Conservation (phyloP, 2,329 filamentous ascomycete species). For the Ascochyta viciae-villosae region DNA sequence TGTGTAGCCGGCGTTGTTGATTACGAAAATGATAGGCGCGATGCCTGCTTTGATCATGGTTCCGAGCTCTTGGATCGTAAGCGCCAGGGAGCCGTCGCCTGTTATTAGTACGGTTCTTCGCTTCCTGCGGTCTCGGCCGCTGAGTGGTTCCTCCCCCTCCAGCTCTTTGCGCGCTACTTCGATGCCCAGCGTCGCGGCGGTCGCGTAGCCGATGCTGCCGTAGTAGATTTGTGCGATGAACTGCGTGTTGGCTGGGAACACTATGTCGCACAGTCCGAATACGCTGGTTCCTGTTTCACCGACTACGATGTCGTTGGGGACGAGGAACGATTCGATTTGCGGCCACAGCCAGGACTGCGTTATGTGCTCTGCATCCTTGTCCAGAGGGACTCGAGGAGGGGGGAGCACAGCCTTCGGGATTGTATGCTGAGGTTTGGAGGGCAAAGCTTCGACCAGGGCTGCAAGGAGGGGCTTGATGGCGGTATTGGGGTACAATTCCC, state of each 20-base stretch:
- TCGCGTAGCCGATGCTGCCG: slow-evolving; percentile 54
- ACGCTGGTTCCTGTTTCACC: slow-evolving; percentile 53
- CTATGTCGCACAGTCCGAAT: slow-evolving; percentile 49
- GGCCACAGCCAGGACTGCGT: slow-evolving; percentile 56
- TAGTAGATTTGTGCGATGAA: slow-evolving; percentile 54
- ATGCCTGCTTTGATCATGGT: slow-evolving; percentile 62
- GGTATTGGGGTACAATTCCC: slow-evolving; percentile 40
- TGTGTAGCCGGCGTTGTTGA: slow-evolving; percentile 58
- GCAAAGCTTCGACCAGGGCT: slow-evolving; percentile 35
- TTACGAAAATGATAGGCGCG: slow-evolving; percentile 50
- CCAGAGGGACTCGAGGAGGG: slow-evolving; percentile 36
- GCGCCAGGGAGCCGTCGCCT: slow-evolving; percentile 68
- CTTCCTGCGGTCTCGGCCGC: neutral
- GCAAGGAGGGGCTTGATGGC: slow-evolving; percentile 49
- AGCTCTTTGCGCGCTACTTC: slow-evolving; percentile 60
- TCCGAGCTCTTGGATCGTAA: slow-evolving; percentile 71
- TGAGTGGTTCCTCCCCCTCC: slow-evolving; percentile 1
- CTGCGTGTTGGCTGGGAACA: slow-evolving; percentile 35
- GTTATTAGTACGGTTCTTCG: slow-evolving; percentile 63
- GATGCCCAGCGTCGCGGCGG: slow-evolving; percentile 51
- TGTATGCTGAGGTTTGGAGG: slow-evolving; percentile 29
- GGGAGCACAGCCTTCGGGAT: slow-evolving; percentile 36
- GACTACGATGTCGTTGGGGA: slow-evolving; percentile 49
- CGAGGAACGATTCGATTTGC: slow-evolving; percentile 48
- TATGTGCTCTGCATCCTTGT: slow-evolving; percentile 46